phyloP scores from a whole-genome alignment of 805 yeast species.

The Saccharomycopsis sp. region DNA sequence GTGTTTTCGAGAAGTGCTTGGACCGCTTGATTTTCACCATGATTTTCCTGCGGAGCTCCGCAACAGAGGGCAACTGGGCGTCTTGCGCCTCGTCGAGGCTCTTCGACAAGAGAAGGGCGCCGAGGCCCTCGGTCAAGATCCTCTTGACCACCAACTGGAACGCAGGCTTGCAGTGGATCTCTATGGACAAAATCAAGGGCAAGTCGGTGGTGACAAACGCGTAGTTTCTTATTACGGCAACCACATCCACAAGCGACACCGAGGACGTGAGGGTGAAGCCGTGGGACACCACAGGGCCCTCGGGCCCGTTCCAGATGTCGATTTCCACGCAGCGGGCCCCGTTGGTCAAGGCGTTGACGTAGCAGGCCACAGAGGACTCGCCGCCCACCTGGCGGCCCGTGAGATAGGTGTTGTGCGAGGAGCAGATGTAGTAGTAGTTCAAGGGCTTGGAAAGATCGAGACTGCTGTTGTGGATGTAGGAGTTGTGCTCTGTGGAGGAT shows the following conservation, averaged over 20 bases:
- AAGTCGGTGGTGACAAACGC: conserved; percentile 84
- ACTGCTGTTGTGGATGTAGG: not conserved
- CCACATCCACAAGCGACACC: conserved; percentile 60
- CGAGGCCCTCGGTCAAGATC: conserved; percentile 50
- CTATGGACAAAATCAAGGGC: conserved; percentile 83
- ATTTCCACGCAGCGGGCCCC: conserved; percentile 95
- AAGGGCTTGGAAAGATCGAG: conserved; percentile 40
- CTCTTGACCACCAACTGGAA: conserved; percentile 58
- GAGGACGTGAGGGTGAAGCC: conserved; percentile 80
- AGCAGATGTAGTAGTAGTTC: conserved; percentile 81
- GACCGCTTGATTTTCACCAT: conserved; percentile 73
- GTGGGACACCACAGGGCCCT: conserved; percentile 83
- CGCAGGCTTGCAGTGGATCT: conserved; percentile 64
- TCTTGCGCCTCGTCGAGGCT: not conserved
- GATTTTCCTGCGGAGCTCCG: conserved; percentile 59
- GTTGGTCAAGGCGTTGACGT: conserved; percentile 75
- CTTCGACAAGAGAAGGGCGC: conserved; percentile 30
- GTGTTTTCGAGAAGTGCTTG: conserved; percentile 21
- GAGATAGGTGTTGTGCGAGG: conserved; percentile 92
- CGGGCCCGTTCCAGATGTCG: conserved; percentile 87
- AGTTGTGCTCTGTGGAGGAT: not conserved
- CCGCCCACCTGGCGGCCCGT: conserved; percentile 86
- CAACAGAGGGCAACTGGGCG: conserved; percentile 60
- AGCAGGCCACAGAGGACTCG: conserved; percentile 82
- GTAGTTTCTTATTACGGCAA: conserved; percentile 68